Base-by-base conservation (phyloP, 1,139 yeast genomes). In the Citeromyces hawaiiensis region DNA sequence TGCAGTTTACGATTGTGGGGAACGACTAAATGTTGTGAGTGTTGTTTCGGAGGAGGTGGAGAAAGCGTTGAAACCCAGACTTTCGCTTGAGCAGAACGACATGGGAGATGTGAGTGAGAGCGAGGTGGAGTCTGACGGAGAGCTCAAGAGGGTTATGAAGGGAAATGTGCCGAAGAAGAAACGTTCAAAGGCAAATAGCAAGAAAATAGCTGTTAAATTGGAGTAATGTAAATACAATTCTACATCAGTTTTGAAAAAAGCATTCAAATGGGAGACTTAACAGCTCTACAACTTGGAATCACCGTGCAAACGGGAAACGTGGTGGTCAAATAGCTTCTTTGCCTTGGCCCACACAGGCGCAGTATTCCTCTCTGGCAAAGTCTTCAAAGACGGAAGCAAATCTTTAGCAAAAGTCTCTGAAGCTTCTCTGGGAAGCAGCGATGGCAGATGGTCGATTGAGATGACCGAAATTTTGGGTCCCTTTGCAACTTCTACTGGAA, bases 381-480 rank as follows among this genome's bases (percentile, higher is more conserved):
- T 79, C 59, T 83, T 71, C 57, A 91, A 70, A 14, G 94, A 82
- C 37, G 98, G 98, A 55, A 91, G 63, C 56, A 91, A 70, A 59
- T 91, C 96, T 47, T 66, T 70, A 36, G 93, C 76, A 61, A 86
- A 91, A 48, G 79, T 77, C 64, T 91, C 98, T 9, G 96, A 83
- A 30, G 97, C 85, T 63, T 91, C 98, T 65, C 98, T 83, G 51
- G 98, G 98, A 50, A 91, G 71, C 56, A 91, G 66, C 11, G 95
- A 81, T 35, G 99, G 99, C 55, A 93, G 70, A 59, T 91, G 98
- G 64, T 93, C 99, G 52, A 91, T 91, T n/a, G 96, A 86, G 49
- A 88, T 76, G 38, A 91, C 97, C 4, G 94, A 82, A 52, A 91
- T 64, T 56, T 86, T 85, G 45, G 91, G 88, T 39, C 96, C 96